Percentiles rank a stretch among this genome's conserved stretches.
These are phyloP conservation scores for Violaceomyces palustris DNA, from an alignment of 1,284 basidiomycete genomes.

Conservation along the genomic window DNA sequence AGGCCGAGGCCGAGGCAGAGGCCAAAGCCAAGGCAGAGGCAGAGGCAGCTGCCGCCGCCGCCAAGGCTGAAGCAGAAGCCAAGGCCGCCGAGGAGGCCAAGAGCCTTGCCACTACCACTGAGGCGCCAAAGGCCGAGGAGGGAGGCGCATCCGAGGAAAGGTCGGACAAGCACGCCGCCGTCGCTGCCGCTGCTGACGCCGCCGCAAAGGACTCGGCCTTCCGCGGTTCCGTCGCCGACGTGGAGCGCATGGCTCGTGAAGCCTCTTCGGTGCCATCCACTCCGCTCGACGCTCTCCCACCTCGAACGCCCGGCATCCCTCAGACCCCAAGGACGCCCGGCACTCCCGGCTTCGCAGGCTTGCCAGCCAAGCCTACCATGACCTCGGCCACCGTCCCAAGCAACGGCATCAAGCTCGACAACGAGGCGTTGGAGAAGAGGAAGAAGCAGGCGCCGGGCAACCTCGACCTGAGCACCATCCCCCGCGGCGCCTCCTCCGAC, in stretches of 20 bases:
- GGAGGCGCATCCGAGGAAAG: slow-evolving; percentile 22
- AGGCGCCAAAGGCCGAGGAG: slow-evolving; percentile 24
- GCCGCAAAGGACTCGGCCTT: slow-evolving; percentile 31
- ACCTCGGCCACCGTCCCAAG: slow-evolving; percentile 3
- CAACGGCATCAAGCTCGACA: slow-evolving; percentile 45
- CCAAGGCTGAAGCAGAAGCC: slow-evolving; percentile 2
- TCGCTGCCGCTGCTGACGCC: slow-evolving; percentile 9
- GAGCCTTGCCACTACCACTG: no score
- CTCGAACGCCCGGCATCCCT: slow-evolving; percentile 34
- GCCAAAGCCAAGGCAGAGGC: slow-evolving; percentile 8
- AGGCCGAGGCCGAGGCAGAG: slow-evolving; percentile 6
- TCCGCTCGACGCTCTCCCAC: slow-evolving; percentile 19
- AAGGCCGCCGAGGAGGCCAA: slow-evolving; percentile 6
- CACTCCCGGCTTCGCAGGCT: slow-evolving; percentile 44
- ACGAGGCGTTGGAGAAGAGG: slow-evolving; percentile 42
- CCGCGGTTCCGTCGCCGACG: slow-evolving; percentile 30
- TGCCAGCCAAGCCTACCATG: slow-evolving; percentile 45
- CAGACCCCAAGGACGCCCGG: slow-evolving; percentile 43
- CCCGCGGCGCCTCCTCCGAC: slow-evolving; percentile 7
- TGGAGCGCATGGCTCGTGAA: slow-evolving; percentile 46
- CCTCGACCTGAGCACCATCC: slow-evolving; percentile 1
- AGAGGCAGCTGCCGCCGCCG: slow-evolving; percentile 3
- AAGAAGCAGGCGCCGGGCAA: slow-evolving; percentile 11
- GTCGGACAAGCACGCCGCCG: slow-evolving; percentile 7
- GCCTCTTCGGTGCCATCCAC: slow-evolving; percentile 46